phyloP scores from a whole-genome alignment of 2,329 filamentous ascomycete genomes.

The Celoporthe dispersa region DNA sequence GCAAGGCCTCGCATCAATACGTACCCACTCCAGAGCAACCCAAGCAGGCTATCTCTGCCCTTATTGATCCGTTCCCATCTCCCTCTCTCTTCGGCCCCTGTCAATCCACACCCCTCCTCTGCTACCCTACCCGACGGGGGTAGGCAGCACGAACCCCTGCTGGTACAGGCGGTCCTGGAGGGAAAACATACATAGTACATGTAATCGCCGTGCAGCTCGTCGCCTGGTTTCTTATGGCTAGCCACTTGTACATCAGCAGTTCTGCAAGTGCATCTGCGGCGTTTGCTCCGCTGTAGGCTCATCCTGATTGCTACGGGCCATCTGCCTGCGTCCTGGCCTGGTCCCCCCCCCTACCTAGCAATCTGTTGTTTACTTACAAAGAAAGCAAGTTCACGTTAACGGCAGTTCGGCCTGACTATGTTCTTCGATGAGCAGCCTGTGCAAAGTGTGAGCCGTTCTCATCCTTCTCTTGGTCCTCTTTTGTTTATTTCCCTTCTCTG shows the following conservation, averaged over 20 bases:
- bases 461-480: not conserved
- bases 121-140: slow-evolving; percentile 27
- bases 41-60: slow-evolving; percentile 21
- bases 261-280: slow-evolving; percentile 38
- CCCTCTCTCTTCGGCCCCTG: slow-evolving; percentile 36
- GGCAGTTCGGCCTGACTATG: slow-evolving; percentile 22
- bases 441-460: slow-evolving; percentile 23
- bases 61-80: slow-evolving; percentile 33
- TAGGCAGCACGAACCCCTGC: slow-evolving; percentile 38
- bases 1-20: slow-evolving; percentile 23
- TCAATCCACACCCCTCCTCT: slow-evolving; percentile 32
- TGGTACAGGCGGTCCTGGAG: slow-evolving; percentile 44
- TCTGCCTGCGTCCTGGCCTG: slow-evolving; percentile 11
- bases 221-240: slow-evolving; percentile 37
- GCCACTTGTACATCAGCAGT: slow-evolving; percentile 33
- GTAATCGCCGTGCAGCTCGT: slow-evolving; percentile 37
- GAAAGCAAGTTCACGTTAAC: slow-evolving; percentile 9
- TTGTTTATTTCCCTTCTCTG: not conserved
- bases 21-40: slow-evolving; percentile 27
- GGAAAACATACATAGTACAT: slow-evolving; percentile 44
- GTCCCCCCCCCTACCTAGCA: not conserved
- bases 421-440: slow-evolving; percentile 8
- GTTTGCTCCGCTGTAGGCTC: slow-evolving; percentile 37
- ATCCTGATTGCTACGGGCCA: slow-evolving; percentile 22
- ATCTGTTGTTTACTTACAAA: slow-evolving; percentile 5